phyloP scores from a whole-genome alignment of 1,284 basidiomycete genomes.

The Paramarasmius palmivorus region DNA sequence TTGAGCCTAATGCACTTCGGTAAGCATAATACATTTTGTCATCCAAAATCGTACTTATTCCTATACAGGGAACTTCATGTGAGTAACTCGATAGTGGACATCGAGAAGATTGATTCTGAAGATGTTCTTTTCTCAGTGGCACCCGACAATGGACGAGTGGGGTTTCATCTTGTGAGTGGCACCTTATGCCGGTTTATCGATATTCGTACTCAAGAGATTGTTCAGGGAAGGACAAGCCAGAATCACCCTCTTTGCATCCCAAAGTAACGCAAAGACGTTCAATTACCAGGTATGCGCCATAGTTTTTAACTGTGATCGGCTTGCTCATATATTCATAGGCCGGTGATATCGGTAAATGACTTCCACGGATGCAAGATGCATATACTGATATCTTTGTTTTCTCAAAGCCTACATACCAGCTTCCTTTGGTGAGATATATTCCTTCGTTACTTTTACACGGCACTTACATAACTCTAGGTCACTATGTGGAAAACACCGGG shows the following conservation, averaged over 20 bases:
- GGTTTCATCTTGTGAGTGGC: slow-evolving; percentile 32
- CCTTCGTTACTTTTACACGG: too few relatives aligned
- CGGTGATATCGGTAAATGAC: too few relatives aligned
- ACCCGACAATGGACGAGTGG: slow-evolving; percentile 50
- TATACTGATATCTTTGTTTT: too few relatives aligned
- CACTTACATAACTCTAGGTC: too few relatives aligned
- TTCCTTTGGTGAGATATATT: too few relatives aligned
- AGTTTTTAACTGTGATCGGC: too few relatives aligned
- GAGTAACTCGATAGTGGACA: slow-evolving; percentile 19
- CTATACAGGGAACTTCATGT: slow-evolving; percentile 52
- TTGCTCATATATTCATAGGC: too few relatives aligned
- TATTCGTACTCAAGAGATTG: neutral
- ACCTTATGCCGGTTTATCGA: neutral
- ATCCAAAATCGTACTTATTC: slow-evolving; percentile 1
- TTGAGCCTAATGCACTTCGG: slow-evolving; percentile 61
- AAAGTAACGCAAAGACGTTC: slow-evolving; percentile 35
- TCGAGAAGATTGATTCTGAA: neutral
- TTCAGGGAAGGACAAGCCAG: slow-evolving; percentile 48
- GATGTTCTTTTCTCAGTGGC: slow-evolving; percentile 38
- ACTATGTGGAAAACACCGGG: too few relatives aligned
- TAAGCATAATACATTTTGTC: slow-evolving; percentile 24
- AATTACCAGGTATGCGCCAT: slow-evolving; percentile 9
- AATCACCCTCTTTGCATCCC: slow-evolving; percentile 39
- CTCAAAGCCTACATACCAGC: too few relatives aligned
- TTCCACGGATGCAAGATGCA: too few relatives aligned